Evolutionary conservation across 768 basidiomycete genomes (phyloP), one percentile per base, ranked within the genome.

Genomic region (Antrodiella citrinella): DNA sequence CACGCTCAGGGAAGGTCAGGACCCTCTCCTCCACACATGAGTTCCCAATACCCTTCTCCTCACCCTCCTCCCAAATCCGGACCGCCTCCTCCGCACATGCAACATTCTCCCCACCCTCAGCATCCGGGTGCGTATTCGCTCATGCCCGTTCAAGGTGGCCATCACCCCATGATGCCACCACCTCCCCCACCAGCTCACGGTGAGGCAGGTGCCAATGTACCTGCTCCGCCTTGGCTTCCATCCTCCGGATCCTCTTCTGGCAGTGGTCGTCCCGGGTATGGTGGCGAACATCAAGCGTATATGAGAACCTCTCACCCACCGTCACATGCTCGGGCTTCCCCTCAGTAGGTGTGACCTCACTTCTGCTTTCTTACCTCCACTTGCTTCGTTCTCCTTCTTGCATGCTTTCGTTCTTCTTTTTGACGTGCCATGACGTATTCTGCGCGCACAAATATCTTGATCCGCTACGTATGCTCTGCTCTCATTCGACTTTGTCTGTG

Each of bases 251-350:
- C 40, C 23, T 22, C 26, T 13, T 49, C 48, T 25, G 49, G 60
- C 20, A 38, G 54, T 10, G 49, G 44, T 10, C 30, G 30, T 7
- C 30, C 30, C 15, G 7, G 7, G 30, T 57, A 59, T 40, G 19
- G 25, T 13, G 22, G 50, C 7, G 64, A 69, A 40, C 72, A 74
- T 24, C 75, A 75, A 51, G 74, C 74, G 19, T 77, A 76, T 56
- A 67, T 76, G 60, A 67, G 74, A 15, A 67, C 71, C 26, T 70
- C 74, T 40, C 74, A 74, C 49, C 53, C 60, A 39, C 66, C 71
- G 23, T 66, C 65, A 46, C 70, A 69, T 46, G 67, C 63, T 7
- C 67, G 64, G 9, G 63, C 66, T 4, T 69, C 69, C 7, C 68
- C 69, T 2, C 60, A 59, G 24, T 63, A 55, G 60, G 53, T 9